Base-by-base conservation (phyloP, 305 asterid species). In the Fraxinus platypoda region DNA sequence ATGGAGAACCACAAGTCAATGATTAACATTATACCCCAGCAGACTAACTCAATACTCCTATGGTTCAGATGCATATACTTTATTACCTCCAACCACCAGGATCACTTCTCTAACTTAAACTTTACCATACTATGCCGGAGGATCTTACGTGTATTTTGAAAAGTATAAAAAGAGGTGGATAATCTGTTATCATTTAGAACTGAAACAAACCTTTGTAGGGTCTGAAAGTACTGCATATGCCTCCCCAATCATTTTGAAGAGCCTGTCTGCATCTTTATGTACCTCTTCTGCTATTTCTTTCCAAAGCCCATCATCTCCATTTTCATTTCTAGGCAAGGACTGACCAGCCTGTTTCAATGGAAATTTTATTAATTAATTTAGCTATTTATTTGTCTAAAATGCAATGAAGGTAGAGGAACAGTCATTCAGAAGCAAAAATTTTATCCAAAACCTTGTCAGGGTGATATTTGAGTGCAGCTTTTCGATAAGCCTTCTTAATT, bases 161-260 rank as follows among this genome's bases (percentile, higher is more conserved):
- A 80, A 35, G 33, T 71, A 75, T 78, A 81, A 84, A 66, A 77
- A 35, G 38, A 13, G 57, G 66, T 37, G 70, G 81, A 73, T 54
- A 78, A 4, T 0, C 49, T 64, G 46, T 23, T 46, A 66, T 76
- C 62, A 77, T 76, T 37, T 76, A 46, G 57, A 77, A 85, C 43
- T 21, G 52, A 85, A 52, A 43, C 71, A 49, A 77, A 95, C 99
- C 99, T 94, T 93, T 76, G 90, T 54, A 77, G 95, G 93, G 86
- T 96, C 98, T 26, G 99, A 96, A 82, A 96, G 98, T 82, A 96
- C 92, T 23, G 98, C 97, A 90, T 96, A 92, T 81, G 99, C 99
- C 90, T 96, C 99, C 80, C 97, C 98, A 77, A 96, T 93, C 93
- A 94, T 94, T 89, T 94, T 96, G 83, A 96, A 96, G 81, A 96